Percentiles rank a stretch among this genome's conserved stretches.
Conservation (phyloP, 352 stramenopile genomes). For the Phytopythium boreale region DNA sequence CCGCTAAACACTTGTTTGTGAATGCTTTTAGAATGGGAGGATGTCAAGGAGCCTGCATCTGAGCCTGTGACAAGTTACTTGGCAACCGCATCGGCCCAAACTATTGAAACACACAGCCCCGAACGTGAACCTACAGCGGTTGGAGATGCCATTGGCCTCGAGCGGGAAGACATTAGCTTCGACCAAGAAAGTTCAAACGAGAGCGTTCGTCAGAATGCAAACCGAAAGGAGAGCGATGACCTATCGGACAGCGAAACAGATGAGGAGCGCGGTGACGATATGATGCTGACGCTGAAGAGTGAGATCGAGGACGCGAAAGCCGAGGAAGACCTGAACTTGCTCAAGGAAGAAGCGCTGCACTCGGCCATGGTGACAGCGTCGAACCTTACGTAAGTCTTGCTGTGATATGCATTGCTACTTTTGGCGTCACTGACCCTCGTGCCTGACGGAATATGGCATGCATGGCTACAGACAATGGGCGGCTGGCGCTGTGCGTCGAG, state of each 20-base stretch:
- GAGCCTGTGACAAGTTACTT: not conserved
- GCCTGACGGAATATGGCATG: not conserved
- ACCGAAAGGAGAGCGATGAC: not conserved
- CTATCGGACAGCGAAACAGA: constrained; percentile 7
- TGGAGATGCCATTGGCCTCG: not conserved
- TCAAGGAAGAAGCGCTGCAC: constrained; percentile 69
- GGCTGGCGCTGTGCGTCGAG: constrained; percentile 68
- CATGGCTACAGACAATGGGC: constrained; percentile 65
- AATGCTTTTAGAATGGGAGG: constrained; percentile 27
- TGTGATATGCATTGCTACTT: not conserved
- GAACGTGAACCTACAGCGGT: not conserved
- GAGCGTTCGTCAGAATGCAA: too few relatives aligned
- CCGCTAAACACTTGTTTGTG: not conserved
- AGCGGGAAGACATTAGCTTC: not conserved
- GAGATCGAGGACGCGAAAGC: constrained; percentile 74
- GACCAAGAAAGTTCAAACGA: not conserved
- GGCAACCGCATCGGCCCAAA: not conserved
- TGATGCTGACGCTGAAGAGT: constrained; percentile 53
- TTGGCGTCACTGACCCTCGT: not conserved
- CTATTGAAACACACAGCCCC: not conserved
- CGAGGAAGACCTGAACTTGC: constrained; percentile 54
- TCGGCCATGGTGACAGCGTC: constrained; percentile 80
- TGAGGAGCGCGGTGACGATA: constrained; percentile 32
- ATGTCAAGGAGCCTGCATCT: not conserved
- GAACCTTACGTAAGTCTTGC: constrained; percentile 62